A percentile compares a stretch with the other conserved stretches of the same genome.
These are phyloP conservation scores for Epichloe hybrida DNA, from an alignment of 2,329 filamentous ascomycete genomes.

Conservation along the genomic window DNA sequence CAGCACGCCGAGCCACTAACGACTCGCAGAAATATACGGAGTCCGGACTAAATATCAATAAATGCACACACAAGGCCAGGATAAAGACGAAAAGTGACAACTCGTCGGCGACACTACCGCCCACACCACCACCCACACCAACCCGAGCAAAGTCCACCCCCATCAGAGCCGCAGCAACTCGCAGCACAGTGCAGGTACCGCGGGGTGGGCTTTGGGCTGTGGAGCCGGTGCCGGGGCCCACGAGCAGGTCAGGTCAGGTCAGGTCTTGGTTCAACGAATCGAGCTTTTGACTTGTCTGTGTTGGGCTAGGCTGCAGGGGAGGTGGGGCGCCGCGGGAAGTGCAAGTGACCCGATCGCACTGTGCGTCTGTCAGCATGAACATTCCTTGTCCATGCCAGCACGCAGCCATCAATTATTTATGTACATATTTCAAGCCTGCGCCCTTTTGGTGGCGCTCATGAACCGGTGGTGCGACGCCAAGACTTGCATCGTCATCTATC, in stretches of 20 bases:
- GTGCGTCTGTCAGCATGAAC: not conserved
- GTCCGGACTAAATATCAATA: no score
- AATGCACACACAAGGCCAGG: not conserved
- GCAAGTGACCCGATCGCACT: not conserved
- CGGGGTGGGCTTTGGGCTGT: not conserved
- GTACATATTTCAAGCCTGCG: not conserved
- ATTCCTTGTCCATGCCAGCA: not conserved
- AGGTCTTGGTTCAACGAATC: no score
- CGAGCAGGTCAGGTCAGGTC: not conserved
- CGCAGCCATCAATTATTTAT: not conserved
- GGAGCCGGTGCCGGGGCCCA: not conserved
- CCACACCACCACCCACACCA: no score
- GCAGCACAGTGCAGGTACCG: not conserved
- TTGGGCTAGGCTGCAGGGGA: no score
- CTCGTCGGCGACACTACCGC: no score
- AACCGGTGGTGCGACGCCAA: constrained; percentile 6
- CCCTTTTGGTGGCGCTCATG: not conserved
- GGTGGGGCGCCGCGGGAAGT: not conserved
- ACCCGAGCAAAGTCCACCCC: not conserved
- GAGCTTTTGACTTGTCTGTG: no score
- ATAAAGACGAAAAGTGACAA: not conserved
- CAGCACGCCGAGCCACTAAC: no score
- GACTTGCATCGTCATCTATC: not conserved
- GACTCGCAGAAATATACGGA: no score
- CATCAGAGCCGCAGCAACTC: not conserved